These are phyloP conservation scores for Fistulifera solaris DNA, from an alignment of 108 stramenopile species.

Conservation along the genomic window DNA sequence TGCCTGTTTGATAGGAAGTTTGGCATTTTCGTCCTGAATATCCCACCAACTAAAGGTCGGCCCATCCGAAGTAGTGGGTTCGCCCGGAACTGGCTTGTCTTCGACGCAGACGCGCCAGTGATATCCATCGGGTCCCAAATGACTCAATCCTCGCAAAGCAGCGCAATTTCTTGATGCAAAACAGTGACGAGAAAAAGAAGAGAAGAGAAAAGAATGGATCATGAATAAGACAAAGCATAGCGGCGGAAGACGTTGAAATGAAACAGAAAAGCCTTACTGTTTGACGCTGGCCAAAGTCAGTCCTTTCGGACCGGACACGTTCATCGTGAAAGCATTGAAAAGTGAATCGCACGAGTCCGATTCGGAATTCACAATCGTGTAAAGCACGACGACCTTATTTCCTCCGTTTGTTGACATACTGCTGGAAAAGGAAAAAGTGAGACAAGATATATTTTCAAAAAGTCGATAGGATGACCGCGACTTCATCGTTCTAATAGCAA, in stretches of 20 bases:
- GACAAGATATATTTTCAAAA: no score
- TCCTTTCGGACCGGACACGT: conserved; percentile 29
- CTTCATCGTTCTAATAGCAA: no score
- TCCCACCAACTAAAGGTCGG: conserved; percentile 76
- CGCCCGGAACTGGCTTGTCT: conserved; percentile 37
- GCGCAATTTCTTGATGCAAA: conserved; percentile 29
- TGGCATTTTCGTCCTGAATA: conserved; percentile 79
- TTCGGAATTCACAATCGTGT: conserved; percentile 38
- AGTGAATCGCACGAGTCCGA: conserved; percentile 22
- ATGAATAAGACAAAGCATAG: background rate
- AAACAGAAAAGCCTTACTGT: conserved; percentile 27
- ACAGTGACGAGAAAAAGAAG: background rate
- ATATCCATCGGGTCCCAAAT: conserved; percentile 62
- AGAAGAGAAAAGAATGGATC: background rate
- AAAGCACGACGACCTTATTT: conserved; percentile 28
- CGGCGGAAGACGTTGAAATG: background rate
- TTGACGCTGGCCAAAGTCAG: conserved; percentile 59
- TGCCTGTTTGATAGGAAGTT: conserved; percentile 66
- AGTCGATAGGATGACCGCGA: no score
- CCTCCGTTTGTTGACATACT: no score
- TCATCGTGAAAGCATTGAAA: conserved; percentile 70
- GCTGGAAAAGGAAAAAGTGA: no score
- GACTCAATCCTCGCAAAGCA: conserved; percentile 41
- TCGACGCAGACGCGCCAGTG: conserved; percentile 83
- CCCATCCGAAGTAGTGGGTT: conserved; percentile 13